A percentile compares a stretch with the other conserved stretches of the same genome.
Evolutionary conservation across 176 grass and related monocot species (phyloP).

Genomic region (Raddia distichophylla): DNA sequence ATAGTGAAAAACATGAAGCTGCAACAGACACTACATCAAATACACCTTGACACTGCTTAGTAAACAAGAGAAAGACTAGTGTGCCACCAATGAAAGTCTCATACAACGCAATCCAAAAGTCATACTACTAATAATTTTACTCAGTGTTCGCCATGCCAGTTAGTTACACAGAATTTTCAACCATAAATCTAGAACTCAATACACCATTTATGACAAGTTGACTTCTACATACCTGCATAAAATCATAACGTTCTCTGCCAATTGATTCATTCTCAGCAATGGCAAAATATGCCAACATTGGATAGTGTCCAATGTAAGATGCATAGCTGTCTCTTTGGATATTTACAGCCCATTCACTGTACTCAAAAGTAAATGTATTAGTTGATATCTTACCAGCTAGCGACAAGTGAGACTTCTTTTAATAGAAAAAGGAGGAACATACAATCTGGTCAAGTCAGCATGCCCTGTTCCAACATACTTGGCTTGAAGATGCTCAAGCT

Average conservation of each 20-base stretch:
- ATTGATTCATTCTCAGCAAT: slow-evolving; percentile 94
- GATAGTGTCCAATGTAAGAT: slow-evolving; percentile 91
- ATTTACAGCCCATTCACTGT: slow-evolving; percentile 99
- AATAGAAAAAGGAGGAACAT: slow-evolving; percentile 28
- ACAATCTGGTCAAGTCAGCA: slow-evolving; percentile 92
- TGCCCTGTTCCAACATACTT: slow-evolving; percentile 97
- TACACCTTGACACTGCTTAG: background rate
- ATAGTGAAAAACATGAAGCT: background rate
- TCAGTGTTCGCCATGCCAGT: background rate
- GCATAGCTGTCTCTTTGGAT: slow-evolving; percentile 93
- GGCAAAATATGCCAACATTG: slow-evolving; percentile 82
- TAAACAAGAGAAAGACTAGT: background rate
- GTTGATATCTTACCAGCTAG: background rate
- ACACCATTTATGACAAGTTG: slow-evolving; percentile 19
- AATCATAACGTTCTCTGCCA: slow-evolving; percentile 88
- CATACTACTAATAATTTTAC: background rate
- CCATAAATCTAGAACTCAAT: background rate
- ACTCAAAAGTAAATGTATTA: slow-evolving; percentile 22
- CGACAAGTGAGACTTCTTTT: background rate
- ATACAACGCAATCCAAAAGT: background rate
- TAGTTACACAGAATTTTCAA: background rate
- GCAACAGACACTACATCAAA: background rate
- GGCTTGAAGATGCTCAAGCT: slow-evolving; percentile 98
- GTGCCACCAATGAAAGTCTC: background rate
- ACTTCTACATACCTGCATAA: slow-evolving; percentile 71